Evolutionary conservation across 345 rosid species (phyloP).

Genomic region (Cardamine occulta): DNA sequence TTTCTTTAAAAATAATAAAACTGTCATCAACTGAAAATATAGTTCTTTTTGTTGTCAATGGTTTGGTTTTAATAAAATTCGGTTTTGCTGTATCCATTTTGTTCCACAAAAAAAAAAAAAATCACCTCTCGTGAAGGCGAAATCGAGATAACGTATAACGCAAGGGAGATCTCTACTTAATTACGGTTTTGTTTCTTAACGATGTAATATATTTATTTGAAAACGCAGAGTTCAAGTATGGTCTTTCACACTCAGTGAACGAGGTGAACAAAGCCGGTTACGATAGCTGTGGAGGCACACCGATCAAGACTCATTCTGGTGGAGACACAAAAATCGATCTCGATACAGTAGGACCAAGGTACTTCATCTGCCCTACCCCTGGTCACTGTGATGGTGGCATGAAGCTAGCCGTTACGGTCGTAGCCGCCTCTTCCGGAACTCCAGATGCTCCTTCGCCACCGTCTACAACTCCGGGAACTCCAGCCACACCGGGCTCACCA

Average conservation of each 20-base stretch:
- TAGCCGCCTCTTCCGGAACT: conserved; percentile 28
- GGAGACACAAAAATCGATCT: conserved; percentile 34
- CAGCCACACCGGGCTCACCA: conserved; percentile 36
- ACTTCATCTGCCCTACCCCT: conserved; percentile 28
- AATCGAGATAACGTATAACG: too few relatives aligned
- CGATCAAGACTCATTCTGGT: background rate
- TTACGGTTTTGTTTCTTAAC: too few relatives aligned
- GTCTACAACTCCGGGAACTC: conserved; percentile 32
- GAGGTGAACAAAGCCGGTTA: conserved; percentile 37
- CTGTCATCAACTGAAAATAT: too few relatives aligned
- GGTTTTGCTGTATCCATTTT: too few relatives aligned
- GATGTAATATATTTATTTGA: background rate
- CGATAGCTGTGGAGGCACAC: conserved; percentile 12
- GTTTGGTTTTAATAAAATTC: too few relatives aligned
- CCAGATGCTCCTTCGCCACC: conserved; percentile 37
- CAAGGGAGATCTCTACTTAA: background rate
- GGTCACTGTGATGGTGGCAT: conserved; percentile 26
- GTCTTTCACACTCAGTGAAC: conserved; percentile 24
- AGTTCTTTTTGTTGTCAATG: too few relatives aligned
- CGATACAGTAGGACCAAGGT: conserved; percentile 5
- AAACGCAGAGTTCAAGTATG: conserved; percentile 40
- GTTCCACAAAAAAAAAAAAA: too few relatives aligned
- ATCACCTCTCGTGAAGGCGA: too few relatives aligned
- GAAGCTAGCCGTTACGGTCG: conserved; percentile 44
- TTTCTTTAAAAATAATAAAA: too few relatives aligned